These are phyloP conservation scores for Chytridiales sp. DNA, from an alignment of 371 early-diverging fungal genomes.

Conservation along the genomic window DNA sequence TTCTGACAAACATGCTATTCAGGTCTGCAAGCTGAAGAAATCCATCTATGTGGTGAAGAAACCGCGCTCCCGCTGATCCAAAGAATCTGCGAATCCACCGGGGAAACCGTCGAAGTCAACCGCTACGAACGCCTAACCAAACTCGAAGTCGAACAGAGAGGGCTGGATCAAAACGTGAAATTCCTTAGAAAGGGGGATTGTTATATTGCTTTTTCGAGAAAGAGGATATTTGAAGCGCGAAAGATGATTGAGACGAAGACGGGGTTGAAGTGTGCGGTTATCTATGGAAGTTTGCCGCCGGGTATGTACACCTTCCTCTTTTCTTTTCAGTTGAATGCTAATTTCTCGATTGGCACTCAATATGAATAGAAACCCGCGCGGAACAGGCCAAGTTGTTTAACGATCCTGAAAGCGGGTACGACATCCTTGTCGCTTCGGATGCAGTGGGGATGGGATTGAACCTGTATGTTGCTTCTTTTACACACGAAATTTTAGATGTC, in stretches of 20 bases:
- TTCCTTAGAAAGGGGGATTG: slow-evolving; percentile 80
- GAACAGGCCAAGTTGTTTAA: slow-evolving; percentile 90
- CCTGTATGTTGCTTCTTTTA: slow-evolving; percentile 50
- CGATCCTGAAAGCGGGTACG: slow-evolving; percentile 71
- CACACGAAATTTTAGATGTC: not conserved
- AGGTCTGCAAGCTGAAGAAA: slow-evolving; percentile 73
- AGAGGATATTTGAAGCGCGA: slow-evolving; percentile 75
- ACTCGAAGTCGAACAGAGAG: slow-evolving; percentile 53
- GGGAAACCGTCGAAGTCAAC: slow-evolving; percentile 75
- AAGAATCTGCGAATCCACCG: slow-evolving; percentile 64
- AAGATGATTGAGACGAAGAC: slow-evolving; percentile 72
- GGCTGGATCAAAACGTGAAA: slow-evolving; percentile 57
- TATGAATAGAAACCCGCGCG: slow-evolving; percentile 71
- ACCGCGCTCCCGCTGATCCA: slow-evolving; percentile 82
- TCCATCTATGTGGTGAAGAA: slow-evolving; percentile 94
- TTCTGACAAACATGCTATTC: not conserved
- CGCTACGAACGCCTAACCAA: slow-evolving; percentile 78
- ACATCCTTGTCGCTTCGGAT: slow-evolving; percentile 92
- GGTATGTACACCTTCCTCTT: slow-evolving; percentile 38
- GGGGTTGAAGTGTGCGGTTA: slow-evolving; percentile 80
- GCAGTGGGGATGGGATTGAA: slow-evolving; percentile 98
- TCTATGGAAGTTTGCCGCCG: slow-evolving; percentile 91
- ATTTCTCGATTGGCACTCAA: not conserved
- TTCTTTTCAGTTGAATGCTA: slow-evolving; percentile 7
- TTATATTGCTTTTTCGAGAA: slow-evolving; percentile 84